Conservation (phyloP, 2,329 filamentous ascomycete species). For the Phaeosphaeria sp. region DNA sequence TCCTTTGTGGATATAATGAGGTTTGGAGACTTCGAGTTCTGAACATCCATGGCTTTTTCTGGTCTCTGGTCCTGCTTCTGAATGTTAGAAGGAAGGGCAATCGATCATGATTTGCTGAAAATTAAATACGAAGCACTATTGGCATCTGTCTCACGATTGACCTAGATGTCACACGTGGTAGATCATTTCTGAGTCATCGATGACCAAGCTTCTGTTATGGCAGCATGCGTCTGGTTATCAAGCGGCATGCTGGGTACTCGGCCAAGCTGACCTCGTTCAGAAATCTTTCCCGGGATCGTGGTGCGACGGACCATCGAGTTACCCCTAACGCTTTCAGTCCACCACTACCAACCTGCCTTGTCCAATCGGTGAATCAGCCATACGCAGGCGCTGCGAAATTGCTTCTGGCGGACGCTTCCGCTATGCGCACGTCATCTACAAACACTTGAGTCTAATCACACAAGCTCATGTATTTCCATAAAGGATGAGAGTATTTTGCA, state of each 20-base stretch:
- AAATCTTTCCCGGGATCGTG: neutral
- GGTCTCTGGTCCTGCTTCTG: neutral
- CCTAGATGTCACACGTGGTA: neutral
- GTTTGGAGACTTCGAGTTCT: conserved; percentile 9
- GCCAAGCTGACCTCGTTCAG: neutral
- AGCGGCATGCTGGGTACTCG: neutral
- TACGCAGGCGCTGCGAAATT: neutral
- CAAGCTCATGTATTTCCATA: neutral
- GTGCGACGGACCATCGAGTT: neutral
- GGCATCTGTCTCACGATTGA: neutral
- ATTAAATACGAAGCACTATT: neutral
- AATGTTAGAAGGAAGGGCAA: neutral
- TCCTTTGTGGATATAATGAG: conserved; percentile 22
- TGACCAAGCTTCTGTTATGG: neutral
- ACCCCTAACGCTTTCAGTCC: neutral
- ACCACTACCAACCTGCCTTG: neutral
- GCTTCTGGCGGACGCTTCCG: neutral
- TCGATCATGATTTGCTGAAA: neutral
- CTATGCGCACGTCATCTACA: neutral
- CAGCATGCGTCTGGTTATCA: neutral
- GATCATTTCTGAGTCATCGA: neutral
- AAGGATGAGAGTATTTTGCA: neutral
- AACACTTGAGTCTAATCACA: neutral
- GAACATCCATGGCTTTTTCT: conserved; percentile 3
- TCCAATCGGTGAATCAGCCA: neutral